phyloP scores from a whole-genome alignment of 2,329 filamentous ascomycete genomes.

The Diplocarpon rosae region DNA sequence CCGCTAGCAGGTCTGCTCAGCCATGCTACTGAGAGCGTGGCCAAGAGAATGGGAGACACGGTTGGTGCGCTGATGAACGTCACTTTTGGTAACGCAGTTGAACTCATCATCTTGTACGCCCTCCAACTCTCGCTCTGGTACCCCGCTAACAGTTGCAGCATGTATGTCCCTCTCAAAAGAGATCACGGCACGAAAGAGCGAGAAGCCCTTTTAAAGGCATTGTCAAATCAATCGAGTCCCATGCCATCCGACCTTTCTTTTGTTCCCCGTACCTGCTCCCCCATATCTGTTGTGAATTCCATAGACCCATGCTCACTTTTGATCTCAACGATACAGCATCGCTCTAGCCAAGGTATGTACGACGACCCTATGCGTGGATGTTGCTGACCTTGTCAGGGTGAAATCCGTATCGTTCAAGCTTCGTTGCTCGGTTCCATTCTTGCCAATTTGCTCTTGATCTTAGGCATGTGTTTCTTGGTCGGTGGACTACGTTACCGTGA shows the following conservation, averaged over 20 bases:
- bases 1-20: conserved; percentile 62
- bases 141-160: conserved; percentile 18
- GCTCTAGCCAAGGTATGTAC: conserved; percentile 54
- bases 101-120: conserved; percentile 47
- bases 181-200: conserved; percentile 36
- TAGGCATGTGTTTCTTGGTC: conserved; percentile 85
- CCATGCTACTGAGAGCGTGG: conserved; percentile 66
- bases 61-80: conserved; percentile 46
- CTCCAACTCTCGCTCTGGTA: conserved; percentile 9
- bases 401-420: conserved; percentile 87
- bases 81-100: conserved; percentile 40
- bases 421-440: conserved; percentile 83
- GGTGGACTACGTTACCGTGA: conserved; percentile 81
- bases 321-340: conserved; percentile 42
- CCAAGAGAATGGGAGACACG: conserved; percentile 58
- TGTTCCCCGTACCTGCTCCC: conserved; percentile 13
- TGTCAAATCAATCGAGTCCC: conserved; percentile 37
- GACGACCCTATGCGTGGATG: neutral
- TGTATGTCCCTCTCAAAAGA: conserved; percentile 48
- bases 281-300: conserved; percentile 4
- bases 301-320: conserved; percentile 29
- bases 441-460: conserved; percentile 75
- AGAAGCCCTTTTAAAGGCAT: conserved; percentile 32
- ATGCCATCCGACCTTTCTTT: conserved; percentile 27
- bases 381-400: conserved; percentile 39